These are phyloP conservation scores for Exophiala sp. DNA, from an alignment of 2,329 filamentous ascomycete genomes.

Conservation along the genomic window DNA sequence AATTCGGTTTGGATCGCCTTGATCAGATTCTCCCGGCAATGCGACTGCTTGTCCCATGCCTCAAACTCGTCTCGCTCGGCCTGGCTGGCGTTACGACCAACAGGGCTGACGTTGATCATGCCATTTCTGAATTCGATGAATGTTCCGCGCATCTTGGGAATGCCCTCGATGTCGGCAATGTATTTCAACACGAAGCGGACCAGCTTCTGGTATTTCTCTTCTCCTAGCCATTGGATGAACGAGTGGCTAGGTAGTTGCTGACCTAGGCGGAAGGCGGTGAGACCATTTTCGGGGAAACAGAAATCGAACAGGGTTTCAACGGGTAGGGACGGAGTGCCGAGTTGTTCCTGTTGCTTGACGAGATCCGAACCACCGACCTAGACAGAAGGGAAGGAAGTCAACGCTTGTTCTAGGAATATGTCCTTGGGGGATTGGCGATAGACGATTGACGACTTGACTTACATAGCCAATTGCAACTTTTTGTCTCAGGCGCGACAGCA, in stretches of 20 bases:
- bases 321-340: conserved; percentile 61
- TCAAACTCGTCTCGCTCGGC: conserved; percentile 79
- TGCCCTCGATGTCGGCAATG: conserved; percentile 52
- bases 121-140: conserved; percentile 62
- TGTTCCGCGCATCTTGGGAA: conserved; percentile 60
- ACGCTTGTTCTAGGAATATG: not conserved
- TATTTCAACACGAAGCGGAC: conserved; percentile 56
- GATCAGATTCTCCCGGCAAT: conserved; percentile 72
- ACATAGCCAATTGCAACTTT: conserved; percentile 83
- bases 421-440: too few species aligned
- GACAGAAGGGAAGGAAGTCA: conserved; percentile 3
- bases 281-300: conserved; percentile 94
- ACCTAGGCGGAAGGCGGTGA: conserved; percentile 83
- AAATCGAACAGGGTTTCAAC: conserved; percentile 92
- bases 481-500: conserved; percentile 73
- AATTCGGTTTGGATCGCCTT: conserved; percentile 72
- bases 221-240: conserved; percentile 90
- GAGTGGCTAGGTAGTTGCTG: conserved; percentile 66
- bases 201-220: conserved; percentile 63
- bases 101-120: conserved; percentile 60
- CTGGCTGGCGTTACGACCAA: conserved; percentile 71
- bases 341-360: conserved; percentile 90
- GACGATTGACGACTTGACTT: conserved; percentile 7
- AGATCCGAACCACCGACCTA: conserved; percentile 82
- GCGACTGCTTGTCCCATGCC: conserved; percentile 69